Conservation (phyloP, 768 basidiomycete genomes). For the Lactarius quietus region DNA sequence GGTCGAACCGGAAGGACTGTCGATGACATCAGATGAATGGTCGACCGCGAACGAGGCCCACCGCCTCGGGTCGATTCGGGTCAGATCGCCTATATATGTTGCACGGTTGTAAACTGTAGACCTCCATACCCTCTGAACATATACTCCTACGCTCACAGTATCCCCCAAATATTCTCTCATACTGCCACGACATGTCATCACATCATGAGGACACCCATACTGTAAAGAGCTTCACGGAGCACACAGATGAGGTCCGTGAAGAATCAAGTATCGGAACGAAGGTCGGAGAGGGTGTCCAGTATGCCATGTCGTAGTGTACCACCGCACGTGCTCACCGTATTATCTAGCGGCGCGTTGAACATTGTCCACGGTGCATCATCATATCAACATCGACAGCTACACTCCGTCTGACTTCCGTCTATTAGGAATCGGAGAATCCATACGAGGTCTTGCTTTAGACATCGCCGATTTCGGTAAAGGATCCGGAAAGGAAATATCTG, state of each 20-base stretch:
- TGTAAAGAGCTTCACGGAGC: background rate
- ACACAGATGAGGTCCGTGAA: background rate
- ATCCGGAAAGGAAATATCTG: slow-evolving; percentile 8
- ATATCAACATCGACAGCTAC: background rate
- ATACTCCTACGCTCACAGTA: background rate
- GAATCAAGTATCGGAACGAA: slow-evolving; percentile 1
- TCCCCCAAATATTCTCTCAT: background rate
- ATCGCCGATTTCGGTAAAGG: slow-evolving; percentile 16
- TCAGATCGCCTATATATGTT: background rate
- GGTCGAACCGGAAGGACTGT: background rate
- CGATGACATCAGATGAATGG: background rate
- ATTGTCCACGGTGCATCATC: slow-evolving; percentile 11
- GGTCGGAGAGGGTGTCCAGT: slow-evolving; percentile 14
- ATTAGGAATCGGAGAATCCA: slow-evolving; percentile 16
- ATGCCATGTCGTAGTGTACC: background rate
- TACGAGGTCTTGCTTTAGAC: slow-evolving; percentile 16
- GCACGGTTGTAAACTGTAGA: background rate
- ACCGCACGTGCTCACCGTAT: background rate
- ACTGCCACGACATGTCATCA: slow-evolving; percentile 10
- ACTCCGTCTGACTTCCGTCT: background rate
- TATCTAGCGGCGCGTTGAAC: slow-evolving; percentile 4
- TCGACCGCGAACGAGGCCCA: background rate
- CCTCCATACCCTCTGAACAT: background rate
- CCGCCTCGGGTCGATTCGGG: background rate
- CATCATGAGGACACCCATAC: background rate